Percentiles rank a stretch among this genome's conserved stretches.
Conservation (phyloP, 1,139 yeast species). For the Schwanniomyces etchellsii region DNA sequence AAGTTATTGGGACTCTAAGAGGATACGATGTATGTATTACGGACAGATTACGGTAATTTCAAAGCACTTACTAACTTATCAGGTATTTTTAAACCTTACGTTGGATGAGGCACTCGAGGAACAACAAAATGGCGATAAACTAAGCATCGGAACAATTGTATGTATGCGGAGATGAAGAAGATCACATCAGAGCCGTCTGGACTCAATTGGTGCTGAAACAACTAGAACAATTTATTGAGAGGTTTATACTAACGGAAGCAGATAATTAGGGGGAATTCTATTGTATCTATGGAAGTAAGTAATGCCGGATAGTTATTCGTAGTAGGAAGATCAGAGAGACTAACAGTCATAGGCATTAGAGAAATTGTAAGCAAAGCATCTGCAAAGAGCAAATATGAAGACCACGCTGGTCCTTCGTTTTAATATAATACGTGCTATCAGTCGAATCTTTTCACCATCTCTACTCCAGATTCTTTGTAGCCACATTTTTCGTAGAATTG, state of each 20-base stretch:
- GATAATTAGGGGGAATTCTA: constrained; percentile 58
- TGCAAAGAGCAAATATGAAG: too few relatives aligned
- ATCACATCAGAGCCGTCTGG: background rate
- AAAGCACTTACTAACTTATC: background rate
- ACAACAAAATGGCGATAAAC: constrained; percentile 41
- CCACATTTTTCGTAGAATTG: constrained; percentile 90
- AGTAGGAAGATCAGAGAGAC: constrained; percentile 7
- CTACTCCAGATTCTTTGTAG: constrained; percentile 58
- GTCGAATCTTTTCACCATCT: constrained; percentile 48
- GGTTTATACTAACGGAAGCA: constrained; percentile 26
- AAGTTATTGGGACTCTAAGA: constrained; percentile 64
- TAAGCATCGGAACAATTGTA: constrained; percentile 52
- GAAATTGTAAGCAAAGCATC: too few relatives aligned
- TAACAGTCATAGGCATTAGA: constrained; percentile 26
- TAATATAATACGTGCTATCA: background rate
- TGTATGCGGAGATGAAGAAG: constrained; percentile 18
- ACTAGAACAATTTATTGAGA: too few relatives aligned
- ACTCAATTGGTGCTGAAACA: too few relatives aligned
- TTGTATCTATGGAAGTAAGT: constrained; percentile 52
- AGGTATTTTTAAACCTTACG: constrained; percentile 67
- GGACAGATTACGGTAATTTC: background rate
- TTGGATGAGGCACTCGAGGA: constrained; percentile 71
- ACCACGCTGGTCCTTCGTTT: background rate
- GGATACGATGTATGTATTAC: constrained; percentile 63
- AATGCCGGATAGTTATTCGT: constrained; percentile 1